Percentiles rank a stretch among this genome's conserved stretches.
Evolutionary conservation across 768 basidiomycete genomes (phyloP).

Genomic region (Phanerodontia chrysosporium): DNA sequence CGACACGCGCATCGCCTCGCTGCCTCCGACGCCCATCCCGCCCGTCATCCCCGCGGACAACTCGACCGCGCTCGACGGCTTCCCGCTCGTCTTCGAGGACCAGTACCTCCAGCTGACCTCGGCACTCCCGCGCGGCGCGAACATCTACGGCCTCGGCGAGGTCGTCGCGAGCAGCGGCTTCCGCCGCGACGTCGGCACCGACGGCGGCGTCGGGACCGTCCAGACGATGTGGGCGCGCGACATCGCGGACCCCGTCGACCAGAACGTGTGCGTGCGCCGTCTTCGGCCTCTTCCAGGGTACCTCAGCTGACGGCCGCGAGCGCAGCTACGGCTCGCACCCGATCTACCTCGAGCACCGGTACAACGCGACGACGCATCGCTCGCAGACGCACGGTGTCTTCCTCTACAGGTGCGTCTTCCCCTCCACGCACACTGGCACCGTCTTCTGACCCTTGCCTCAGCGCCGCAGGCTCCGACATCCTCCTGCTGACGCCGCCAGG

Average conservation of each 20-base stretch:
- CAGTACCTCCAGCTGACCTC: conserved; percentile 76
- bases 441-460: conserved; percentile 18
- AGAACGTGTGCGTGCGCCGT: conserved; percentile 54
- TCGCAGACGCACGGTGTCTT: conserved; percentile 57
- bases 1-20: conserved; percentile 61
- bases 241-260: conserved; percentile 55
- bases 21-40: conserved; percentile 56
- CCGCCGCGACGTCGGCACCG: conserved; percentile 51
- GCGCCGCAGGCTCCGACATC: conserved; percentile 69
- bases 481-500: conserved; percentile 56
- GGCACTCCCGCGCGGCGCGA: conserved; percentile 58
- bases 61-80: conserved; percentile 55
- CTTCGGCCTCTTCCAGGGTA: no score
- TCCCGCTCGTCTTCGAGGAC: conserved; percentile 74
- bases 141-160: conserved; percentile 79
- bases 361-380: conserved; percentile 42
- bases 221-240: conserved; percentile 71
- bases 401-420: no score
- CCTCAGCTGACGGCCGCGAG: neutral
- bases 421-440: neutral
- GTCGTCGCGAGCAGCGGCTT: conserved; percentile 66
- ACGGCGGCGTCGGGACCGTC: conserved; percentile 54
- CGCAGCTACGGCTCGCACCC: conserved; percentile 69
- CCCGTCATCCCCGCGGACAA: conserved; percentile 47
- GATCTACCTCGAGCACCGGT: conserved; percentile 70